These are phyloP conservation scores for Cyclocybe cylindracea DNA, from an alignment of 768 basidiomycete genomes.

Conservation along the genomic window DNA sequence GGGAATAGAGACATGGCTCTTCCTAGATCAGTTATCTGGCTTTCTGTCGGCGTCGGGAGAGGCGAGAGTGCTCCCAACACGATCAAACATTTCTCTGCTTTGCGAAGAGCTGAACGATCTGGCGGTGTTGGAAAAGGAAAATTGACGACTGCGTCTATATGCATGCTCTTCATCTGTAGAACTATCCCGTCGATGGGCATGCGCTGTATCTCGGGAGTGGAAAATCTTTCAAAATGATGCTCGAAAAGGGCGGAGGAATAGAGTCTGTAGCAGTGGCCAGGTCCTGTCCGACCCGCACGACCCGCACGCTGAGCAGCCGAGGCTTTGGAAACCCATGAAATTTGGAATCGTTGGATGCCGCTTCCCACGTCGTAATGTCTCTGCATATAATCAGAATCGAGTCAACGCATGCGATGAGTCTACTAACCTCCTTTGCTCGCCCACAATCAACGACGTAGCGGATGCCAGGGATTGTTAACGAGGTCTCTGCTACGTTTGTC, in stretches of 20 bases:
- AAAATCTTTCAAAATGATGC: slow-evolving; percentile 86
- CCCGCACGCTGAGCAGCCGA: slow-evolving; percentile 94
- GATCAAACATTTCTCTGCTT: slow-evolving; percentile 62
- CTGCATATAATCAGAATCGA: slow-evolving; percentile 34
- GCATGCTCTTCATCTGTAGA: slow-evolving; percentile 99
- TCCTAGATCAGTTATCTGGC: slow-evolving; percentile 87
- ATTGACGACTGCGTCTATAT: slow-evolving; percentile 93
- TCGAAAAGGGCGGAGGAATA: slow-evolving; percentile 96
- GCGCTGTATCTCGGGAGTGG: slow-evolving; percentile 89
- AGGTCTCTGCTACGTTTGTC: slow-evolving; percentile 97
- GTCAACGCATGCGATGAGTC: background rate
- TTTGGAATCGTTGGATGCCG: slow-evolving; percentile 89
- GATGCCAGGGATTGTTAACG: slow-evolving; percentile 94
- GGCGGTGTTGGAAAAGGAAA: slow-evolving; percentile 99
- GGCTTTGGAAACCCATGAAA: slow-evolving; percentile 94
- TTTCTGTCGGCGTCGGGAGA: slow-evolving; percentile 29
- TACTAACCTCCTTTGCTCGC: slow-evolving; percentile 83
- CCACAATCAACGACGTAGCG: slow-evolving; percentile 98
- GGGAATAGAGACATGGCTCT: slow-evolving; percentile 93
- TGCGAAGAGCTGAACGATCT: slow-evolving; percentile 68
- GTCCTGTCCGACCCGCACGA: slow-evolving; percentile 95
- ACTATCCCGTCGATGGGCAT: slow-evolving; percentile 97
- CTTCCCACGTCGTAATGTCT: slow-evolving; percentile 79
- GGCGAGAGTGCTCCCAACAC: background rate
- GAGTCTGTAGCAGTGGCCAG: slow-evolving; percentile 96